These are phyloP conservation scores for Lanmaoa rubissima DNA, from an alignment of 768 basidiomycete species.

Conservation along the genomic window DNA sequence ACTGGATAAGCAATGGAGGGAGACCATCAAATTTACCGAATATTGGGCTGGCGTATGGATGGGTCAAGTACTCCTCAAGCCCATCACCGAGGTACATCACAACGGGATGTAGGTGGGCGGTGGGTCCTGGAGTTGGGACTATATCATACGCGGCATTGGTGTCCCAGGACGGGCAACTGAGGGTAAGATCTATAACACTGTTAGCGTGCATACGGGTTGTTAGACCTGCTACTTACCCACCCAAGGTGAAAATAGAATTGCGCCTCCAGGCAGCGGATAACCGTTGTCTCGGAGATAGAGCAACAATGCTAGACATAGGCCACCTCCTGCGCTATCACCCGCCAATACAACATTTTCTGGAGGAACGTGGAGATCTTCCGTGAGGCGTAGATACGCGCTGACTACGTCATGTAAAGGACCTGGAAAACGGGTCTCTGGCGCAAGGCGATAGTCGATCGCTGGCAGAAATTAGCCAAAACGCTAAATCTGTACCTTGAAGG, in stretches of 20 bases:
- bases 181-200: conserved; percentile 69
- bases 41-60: conserved; percentile 93
- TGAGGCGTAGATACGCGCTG: conserved; percentile 79
- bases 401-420: conserved; percentile 87
- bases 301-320: conserved; percentile 76
- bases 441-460: conserved; percentile 94
- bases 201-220: conserved; percentile 9
- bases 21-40: conserved; percentile 87
- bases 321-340: conserved; percentile 95
- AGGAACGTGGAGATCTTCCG: conserved; percentile 86
- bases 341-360: conserved; percentile 86
- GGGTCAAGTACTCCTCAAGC: conserved; percentile 81
- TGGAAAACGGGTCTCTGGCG: conserved; percentile 93
- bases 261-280: conserved; percentile 81
- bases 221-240: conserved; percentile 61
- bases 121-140: conserved; percentile 64
- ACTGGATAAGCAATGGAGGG: conserved; percentile 88
- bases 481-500: neutral
- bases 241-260: conserved; percentile 93
- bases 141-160: conserved; percentile 87
- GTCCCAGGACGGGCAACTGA: conserved; percentile 99
- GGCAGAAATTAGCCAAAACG: conserved; percentile 10
- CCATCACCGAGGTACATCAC: conserved; percentile 88
- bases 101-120: conserved; percentile 91
- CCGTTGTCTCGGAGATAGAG: conserved; percentile 94